Evolutionary conservation across 2,329 filamentous ascomycete genomes (phyloP), one percentile per base, ranked within the genome.

Genomic region (Chlorencoelia australis): DNA sequence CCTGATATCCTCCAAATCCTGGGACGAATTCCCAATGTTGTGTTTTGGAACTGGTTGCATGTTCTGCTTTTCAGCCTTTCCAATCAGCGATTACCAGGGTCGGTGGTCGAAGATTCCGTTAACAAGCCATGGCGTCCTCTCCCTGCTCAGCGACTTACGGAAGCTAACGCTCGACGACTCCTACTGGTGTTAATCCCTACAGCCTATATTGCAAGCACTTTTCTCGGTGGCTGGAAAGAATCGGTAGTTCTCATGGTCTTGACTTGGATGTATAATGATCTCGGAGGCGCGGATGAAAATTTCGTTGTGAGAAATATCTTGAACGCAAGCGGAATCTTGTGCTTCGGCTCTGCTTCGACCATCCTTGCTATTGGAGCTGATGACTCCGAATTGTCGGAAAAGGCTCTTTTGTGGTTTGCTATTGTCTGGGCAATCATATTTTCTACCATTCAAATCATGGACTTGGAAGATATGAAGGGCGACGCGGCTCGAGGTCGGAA

Each of bases 51-150:
- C 7, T 54, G 45, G 47, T 40, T 43, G 30, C 53, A 44, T 33
- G 35, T 54, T 9, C 42, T 56, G 24, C 20, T 52, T 25, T 56
- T 56, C 43, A 45, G 51, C 30, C 36, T 56, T 13, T 34, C 46
- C 8, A 57, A 57, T 37, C 54, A 56, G 33, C 40, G 46, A 10
- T 41, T 39, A 4, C 37, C 46, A 14, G 42, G 46, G 10, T 54
- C 53, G 7, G 37, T 56, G 3, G 9, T 43, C 7, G 54, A 56
- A 39, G 54, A 57, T 29, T 11, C 26, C 4, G 10, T 56, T n/a
- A 57, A 57, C 38, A 57, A 56, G 32, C 50, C 54, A 7, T 53
- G 45, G 47, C 50, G 53, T 2, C 47, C 53, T 1, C 45, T 56
- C 14, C 52, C 54, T 2, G 43, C 49, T 5, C 48, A 49, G 4